Evolutionary conservation across 2,329 filamentous ascomycete genomes (phyloP), one percentile per base, ranked within the genome.

Genomic region (Xylaria sp.): DNA sequence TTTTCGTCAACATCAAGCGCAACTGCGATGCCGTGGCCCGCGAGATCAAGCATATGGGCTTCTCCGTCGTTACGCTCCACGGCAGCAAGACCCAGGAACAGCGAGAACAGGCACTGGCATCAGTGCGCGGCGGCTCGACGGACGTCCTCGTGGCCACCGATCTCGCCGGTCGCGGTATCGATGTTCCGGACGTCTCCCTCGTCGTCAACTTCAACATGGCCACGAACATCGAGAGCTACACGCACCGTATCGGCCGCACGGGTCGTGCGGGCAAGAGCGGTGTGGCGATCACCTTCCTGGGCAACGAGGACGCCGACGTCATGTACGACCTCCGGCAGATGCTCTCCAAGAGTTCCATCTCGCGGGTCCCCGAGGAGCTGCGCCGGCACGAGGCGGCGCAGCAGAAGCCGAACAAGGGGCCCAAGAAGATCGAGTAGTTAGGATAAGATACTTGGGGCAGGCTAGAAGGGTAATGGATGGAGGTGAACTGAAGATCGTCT

Each of bases 171-270:
- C 87, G 94, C 79, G 94, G 94, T 91, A 97, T 99, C 72, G 94
- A 99, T 74, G 92, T 99, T 3, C 87, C 90, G 0, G 94, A 97
- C 69, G 94, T 99, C 39, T 90, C 85, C 58, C 82, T 99, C 56
- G 94, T 99, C 52, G 83, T 99, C 71, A 99, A 99, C 78, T 99
- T 97, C 84, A 99, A 97, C 80, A 97, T 99, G 94, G 89, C 94
- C 0, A 86, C 78, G 11, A 91, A 81, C 63, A 97, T 99, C 63
- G 94, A 99, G 76, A 89, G 85, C 69, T 99, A 99, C 72, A 97
- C 93, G 2, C 94, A 99, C 79, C 88, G 94, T 77, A 89, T 99
- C 67, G 94, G 94, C 73, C 89, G 94, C 77, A 99, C 94, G 1
- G 94, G 94, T 80, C 89, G 94, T 86, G 94, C 94, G 2, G 94